Evolutionary conservation across 2,329 filamentous ascomycete species (phyloP).

Genomic region (Arthroderma sp.): DNA sequence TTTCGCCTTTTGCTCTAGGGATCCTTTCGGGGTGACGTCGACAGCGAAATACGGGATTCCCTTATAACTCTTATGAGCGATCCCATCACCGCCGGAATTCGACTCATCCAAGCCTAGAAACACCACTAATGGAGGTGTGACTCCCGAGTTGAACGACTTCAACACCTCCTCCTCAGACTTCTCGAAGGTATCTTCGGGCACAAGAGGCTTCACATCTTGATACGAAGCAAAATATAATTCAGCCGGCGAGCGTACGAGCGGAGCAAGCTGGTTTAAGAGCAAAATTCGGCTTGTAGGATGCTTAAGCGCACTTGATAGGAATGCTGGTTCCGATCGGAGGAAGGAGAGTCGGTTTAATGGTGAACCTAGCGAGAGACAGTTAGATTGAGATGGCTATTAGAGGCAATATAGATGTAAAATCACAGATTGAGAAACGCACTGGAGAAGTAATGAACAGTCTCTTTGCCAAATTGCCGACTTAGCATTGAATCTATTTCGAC

Average conservation of each 20-base stretch:
- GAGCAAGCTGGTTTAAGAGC: slow-evolving; percentile 64
- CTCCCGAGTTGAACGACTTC: slow-evolving; percentile 57
- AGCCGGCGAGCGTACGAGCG: slow-evolving; percentile 49
- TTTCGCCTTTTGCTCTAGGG: slow-evolving; percentile 46
- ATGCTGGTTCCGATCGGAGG: slow-evolving; percentile 33
- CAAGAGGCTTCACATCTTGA: slow-evolving; percentile 55
- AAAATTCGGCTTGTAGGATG: slow-evolving; percentile 49
- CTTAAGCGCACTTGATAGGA: slow-evolving; percentile 35
- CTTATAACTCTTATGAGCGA: slow-evolving; percentile 47
- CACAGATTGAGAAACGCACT: slow-evolving; percentile 19
- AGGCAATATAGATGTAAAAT: background rate
- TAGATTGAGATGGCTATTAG: background rate
- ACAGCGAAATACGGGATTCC: slow-evolving; percentile 81
- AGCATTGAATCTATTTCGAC: slow-evolving; percentile 44
- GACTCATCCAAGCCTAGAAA: slow-evolving; percentile 74
- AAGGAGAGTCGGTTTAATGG: slow-evolving; percentile 39
- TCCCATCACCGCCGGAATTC: slow-evolving; percentile 25
- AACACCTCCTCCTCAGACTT: slow-evolving; percentile 60
- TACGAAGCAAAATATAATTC: slow-evolving; percentile 56
- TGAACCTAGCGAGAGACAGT: slow-evolving; percentile 24
- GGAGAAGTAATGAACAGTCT: slow-evolving; percentile 40
- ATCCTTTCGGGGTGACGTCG: slow-evolving; percentile 64
- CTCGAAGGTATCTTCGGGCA: slow-evolving; percentile 58
- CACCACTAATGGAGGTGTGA: slow-evolving; percentile 56
- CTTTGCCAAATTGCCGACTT: slow-evolving; percentile 35